Percentiles rank a stretch among this genome's conserved stretches.
These are phyloP conservation scores for Penicillium sp. DNA, from an alignment of 2,329 filamentous ascomycete genomes.

Conservation along the genomic window DNA sequence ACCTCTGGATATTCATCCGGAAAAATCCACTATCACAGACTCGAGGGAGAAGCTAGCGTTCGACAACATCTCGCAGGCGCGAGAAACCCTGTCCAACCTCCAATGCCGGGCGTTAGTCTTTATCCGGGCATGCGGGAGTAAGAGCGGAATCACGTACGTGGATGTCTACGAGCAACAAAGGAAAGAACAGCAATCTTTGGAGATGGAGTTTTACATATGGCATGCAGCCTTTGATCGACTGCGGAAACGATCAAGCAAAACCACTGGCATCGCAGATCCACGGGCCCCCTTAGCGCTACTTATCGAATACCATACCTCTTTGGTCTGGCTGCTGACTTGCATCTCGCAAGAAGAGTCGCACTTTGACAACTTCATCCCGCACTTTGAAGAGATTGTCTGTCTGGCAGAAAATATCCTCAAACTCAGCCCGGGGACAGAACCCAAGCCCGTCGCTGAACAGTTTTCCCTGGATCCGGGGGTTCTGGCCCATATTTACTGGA, in stretches of 20 bases:
- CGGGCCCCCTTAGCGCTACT: background rate
- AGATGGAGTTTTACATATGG: background rate
- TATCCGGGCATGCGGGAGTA: constrained; percentile 8
- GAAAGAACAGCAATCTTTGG: background rate
- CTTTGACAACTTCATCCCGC: background rate
- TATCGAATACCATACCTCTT: background rate
- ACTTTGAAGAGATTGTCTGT: background rate
- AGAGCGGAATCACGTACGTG: background rate
- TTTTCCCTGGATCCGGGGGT: constrained; percentile 23
- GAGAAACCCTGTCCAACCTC: constrained; percentile 15
- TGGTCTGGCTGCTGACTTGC: constrained; percentile 1
- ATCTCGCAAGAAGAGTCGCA: background rate
- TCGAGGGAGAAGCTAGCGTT: constrained; percentile 1
- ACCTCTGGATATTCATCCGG: constrained; percentile 3
- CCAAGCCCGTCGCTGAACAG: background rate
- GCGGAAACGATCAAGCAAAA: background rate
- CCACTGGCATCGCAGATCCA: background rate
- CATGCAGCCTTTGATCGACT: background rate
- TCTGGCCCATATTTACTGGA: constrained; percentile 36
- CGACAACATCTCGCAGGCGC: constrained; percentile 15
- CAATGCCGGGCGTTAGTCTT: constrained; percentile 16
- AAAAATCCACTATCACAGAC: background rate
- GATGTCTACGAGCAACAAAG: background rate
- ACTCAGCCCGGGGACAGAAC: background rate
- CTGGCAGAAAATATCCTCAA: background rate